Percentiles rank a stretch among this genome's conserved stretches.
Conservation (phyloP, 306 rosid species). For the Pyrus betulifolia region DNA sequence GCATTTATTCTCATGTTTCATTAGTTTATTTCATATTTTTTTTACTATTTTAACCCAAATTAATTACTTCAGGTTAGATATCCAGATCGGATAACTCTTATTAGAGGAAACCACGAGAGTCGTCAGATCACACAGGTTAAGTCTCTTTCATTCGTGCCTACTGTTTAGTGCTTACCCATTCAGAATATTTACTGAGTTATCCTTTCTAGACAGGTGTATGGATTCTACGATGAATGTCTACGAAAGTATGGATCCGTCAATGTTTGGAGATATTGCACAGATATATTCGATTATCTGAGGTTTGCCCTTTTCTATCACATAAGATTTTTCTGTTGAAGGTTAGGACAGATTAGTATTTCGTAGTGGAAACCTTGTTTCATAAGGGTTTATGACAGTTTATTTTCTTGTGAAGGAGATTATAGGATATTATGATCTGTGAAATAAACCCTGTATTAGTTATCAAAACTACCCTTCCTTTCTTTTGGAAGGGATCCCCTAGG, state of each 20-base stretch:
- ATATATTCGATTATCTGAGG: slow-evolving; percentile 95
- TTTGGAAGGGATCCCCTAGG: not conserved
- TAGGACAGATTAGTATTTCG: not conserved
- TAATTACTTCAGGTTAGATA: slow-evolving; percentile 71
- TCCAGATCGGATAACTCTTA: slow-evolving; percentile 98
- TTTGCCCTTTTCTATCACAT: slow-evolving; percentile 17
- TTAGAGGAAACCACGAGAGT: slow-evolving; percentile 98
- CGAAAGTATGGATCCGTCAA: slow-evolving; percentile 97
- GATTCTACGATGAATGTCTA: slow-evolving; percentile 98
- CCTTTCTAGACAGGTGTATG: slow-evolving; percentile 75
- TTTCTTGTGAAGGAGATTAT: not conserved
- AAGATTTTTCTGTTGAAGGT: not conserved
- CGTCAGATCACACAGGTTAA: slow-evolving; percentile 98
- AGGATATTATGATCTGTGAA: too few species aligned
- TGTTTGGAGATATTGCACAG: slow-evolving; percentile 99
- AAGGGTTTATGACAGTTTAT: not conserved
- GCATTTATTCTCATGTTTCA: not conserved
- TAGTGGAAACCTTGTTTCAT: not conserved
- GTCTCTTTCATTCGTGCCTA: slow-evolving; percentile 7
- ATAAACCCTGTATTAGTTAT: not conserved
- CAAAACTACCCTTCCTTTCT: not conserved
- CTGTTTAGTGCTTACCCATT: slow-evolving; percentile 8
- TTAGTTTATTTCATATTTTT: not conserved
- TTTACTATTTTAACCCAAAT: slow-evolving; percentile 6
- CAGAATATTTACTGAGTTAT: slow-evolving; percentile 27